Conservation (phyloP, 495 filamentous ascomycete genomes). For the Viridothelium virens region DNA sequence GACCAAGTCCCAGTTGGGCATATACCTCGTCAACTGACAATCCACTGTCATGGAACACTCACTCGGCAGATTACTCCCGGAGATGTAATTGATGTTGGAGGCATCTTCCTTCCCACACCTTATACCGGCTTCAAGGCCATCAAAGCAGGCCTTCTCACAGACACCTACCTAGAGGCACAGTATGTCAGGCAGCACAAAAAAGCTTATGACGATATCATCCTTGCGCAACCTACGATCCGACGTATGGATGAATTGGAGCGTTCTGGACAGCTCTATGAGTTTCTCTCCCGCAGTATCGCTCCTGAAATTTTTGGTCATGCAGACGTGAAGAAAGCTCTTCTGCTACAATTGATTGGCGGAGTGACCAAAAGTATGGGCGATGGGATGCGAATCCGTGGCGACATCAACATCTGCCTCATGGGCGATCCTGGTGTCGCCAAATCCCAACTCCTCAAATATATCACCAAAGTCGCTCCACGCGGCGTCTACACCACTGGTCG, state of each 20-base stretch:
- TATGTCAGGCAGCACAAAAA: slow-evolving; percentile 94
- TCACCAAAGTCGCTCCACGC: slow-evolving; percentile 93
- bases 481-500: slow-evolving; percentile 97
- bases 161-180: slow-evolving; percentile 95
- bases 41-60: slow-evolving; percentile 80
- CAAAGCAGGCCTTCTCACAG: slow-evolving; percentile 85
- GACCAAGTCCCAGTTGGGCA: slow-evolving; percentile 97
- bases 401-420: slow-evolving; percentile 98
- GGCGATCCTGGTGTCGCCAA: slow-evolving; percentile 99
- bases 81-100: slow-evolving; percentile 85
- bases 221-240: slow-evolving; percentile 65
- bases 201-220: slow-evolving; percentile 78
- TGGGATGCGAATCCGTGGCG: slow-evolving; percentile 95
- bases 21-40: slow-evolving; percentile 81
- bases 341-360: slow-evolving; percentile 89
- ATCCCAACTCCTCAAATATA: slow-evolving; percentile 95
- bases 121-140: slow-evolving; percentile 98
- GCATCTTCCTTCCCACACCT: slow-evolving; percentile 92
- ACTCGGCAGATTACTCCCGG: slow-evolving; percentile 84
- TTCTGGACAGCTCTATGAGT: slow-evolving; percentile 88
- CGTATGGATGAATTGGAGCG: slow-evolving; percentile 74
- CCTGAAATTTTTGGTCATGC: slow-evolving; percentile 95
- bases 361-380: slow-evolving; percentile 97
- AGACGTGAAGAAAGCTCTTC: slow-evolving; percentile 95
- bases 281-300: slow-evolving; percentile 87